These are phyloP conservation scores for Colletotrichum spinosum DNA, from an alignment of 2,329 filamentous ascomycete genomes.

Conservation along the genomic window DNA sequence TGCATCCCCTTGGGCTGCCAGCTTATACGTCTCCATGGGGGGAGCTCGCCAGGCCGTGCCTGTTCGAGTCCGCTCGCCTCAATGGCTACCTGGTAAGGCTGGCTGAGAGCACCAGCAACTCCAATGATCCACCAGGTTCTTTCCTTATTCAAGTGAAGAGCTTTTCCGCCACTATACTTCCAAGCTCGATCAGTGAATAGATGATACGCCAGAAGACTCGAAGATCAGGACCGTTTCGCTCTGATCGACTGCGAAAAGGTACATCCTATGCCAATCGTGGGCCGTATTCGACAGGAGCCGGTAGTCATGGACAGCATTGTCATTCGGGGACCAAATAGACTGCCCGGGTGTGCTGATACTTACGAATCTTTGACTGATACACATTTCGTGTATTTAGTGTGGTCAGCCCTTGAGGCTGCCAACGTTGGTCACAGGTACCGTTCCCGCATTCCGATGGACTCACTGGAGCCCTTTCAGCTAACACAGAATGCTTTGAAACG, in stretches of 20 bases:
- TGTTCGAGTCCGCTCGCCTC: constrained; percentile 36
- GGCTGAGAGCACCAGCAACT: constrained; percentile 48
- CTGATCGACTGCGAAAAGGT: constrained; percentile 54
- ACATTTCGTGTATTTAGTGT: constrained; percentile 49
- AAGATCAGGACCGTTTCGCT: constrained; percentile 48
- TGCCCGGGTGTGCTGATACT: constrained; percentile 48
- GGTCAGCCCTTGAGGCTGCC: constrained; percentile 39
- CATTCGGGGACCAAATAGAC: constrained; percentile 47
- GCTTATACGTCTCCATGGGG: too few species aligned
- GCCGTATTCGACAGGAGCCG: constrained; percentile 46
- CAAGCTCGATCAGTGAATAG: constrained; percentile 48
- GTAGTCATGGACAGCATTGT: constrained; percentile 48
- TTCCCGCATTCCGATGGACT: constrained; percentile 55
- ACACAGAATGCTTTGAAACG: constrained; percentile 52
- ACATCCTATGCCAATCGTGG: constrained; percentile 49
- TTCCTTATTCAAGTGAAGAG: constrained; percentile 47
- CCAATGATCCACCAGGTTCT: constrained; percentile 47
- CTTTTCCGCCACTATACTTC: constrained; percentile 51
- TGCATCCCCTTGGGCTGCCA: too few species aligned
- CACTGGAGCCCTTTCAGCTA: too few species aligned
- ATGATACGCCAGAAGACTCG: constrained; percentile 49
- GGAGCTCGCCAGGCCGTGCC: too few species aligned
- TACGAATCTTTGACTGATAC: constrained; percentile 43
- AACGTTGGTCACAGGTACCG: constrained; percentile 55
- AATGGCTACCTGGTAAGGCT: constrained; percentile 48